phyloP scores from a whole-genome alignment of 352 stramenopile genomes.

The Paralagenidium karlingii region DNA sequence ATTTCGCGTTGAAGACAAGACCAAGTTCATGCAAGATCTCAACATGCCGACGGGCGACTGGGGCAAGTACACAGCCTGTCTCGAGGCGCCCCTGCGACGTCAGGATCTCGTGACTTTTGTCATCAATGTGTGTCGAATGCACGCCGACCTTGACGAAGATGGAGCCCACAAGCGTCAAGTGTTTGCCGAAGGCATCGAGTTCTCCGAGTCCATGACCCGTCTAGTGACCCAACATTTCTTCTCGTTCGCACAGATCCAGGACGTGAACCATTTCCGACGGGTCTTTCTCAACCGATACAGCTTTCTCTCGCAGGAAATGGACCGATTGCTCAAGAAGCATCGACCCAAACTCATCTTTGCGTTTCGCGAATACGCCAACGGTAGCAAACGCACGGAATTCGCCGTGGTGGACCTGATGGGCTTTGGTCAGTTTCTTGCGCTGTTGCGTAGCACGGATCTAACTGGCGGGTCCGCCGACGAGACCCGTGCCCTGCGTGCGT shows the following conservation, averaged over 20 bases:
- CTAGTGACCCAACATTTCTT: slow-evolving; percentile 40
- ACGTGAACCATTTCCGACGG: slow-evolving; percentile 41
- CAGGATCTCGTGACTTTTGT: slow-evolving; percentile 35
- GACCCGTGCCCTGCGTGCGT: slow-evolving; percentile 32
- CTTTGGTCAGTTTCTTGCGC: slow-evolving; percentile 20
- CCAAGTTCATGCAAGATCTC: slow-evolving; percentile 45
- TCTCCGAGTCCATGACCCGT: slow-evolving; percentile 31
- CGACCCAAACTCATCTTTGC: background rate
- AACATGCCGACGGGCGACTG: slow-evolving; percentile 38
- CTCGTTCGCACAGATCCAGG: slow-evolving; percentile 46
- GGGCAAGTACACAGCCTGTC: slow-evolving; percentile 26
- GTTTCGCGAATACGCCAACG: slow-evolving; percentile 1
- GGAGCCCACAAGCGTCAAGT: slow-evolving; percentile 20
- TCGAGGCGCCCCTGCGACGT: slow-evolving; percentile 25
- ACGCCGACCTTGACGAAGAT: slow-evolving; percentile 20
- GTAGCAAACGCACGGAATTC: background rate
- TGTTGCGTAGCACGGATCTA: slow-evolving; percentile 16
- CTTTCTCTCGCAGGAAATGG: too few species aligned
- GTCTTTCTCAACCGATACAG: slow-evolving; percentile 24
- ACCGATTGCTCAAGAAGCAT: background rate
- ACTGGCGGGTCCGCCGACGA: too few species aligned
- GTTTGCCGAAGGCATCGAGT: slow-evolving; percentile 37
- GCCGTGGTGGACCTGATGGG: background rate
- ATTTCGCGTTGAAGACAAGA: slow-evolving; percentile 28
- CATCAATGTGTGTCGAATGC: slow-evolving; percentile 29